Conservation (phyloP, 1,284 basidiomycete genomes). For the Phellinidium pouzarii region DNA sequence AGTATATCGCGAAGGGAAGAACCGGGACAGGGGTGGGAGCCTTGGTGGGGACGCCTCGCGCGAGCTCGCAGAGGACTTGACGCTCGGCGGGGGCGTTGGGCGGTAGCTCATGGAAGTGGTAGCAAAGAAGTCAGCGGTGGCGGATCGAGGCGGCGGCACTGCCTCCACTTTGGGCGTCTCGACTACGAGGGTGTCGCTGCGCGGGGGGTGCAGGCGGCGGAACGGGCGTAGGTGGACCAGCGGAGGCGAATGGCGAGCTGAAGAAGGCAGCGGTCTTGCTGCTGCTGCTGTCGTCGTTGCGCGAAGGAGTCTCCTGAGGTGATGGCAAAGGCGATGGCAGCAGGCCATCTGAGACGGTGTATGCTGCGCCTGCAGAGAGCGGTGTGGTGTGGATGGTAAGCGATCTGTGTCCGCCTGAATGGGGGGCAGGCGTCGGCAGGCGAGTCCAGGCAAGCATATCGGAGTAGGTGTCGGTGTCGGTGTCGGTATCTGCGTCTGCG, state of each 20-base stretch:
- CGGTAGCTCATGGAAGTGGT: constrained; percentile 14
- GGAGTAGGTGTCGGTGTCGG: constrained; percentile 8
- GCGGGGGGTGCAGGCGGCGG: constrained; percentile 23
- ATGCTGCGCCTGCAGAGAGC: not conserved
- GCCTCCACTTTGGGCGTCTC: not conserved
- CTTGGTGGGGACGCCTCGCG: constrained; percentile 13
- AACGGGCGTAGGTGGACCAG: constrained; percentile 25
- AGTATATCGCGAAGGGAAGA: constrained; percentile 20
- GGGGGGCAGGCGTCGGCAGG: constrained; percentile 14
- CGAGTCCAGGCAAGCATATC: constrained; percentile 17
- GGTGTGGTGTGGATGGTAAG: constrained; percentile 1
- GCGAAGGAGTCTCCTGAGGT: constrained; percentile 4
- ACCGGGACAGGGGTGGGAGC: constrained; percentile 18
- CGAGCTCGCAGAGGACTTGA: constrained; percentile 18
- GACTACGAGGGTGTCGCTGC: constrained; percentile 11
- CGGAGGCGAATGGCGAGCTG: constrained; percentile 34
- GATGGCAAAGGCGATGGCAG: constrained; percentile 16
- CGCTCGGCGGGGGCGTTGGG: constrained; percentile 18
- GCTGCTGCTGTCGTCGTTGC: not conserved
- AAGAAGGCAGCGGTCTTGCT: constrained; percentile 25
- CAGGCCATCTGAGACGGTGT: constrained; percentile 3
- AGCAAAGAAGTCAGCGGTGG: constrained; percentile 33
- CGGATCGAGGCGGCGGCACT: constrained; percentile 20
- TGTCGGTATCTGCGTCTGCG: constrained; percentile 4
- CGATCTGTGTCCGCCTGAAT: not conserved